phyloP scores from a whole-genome alignment of 1,284 basidiomycete genomes.

The Tausonia pullulans region DNA sequence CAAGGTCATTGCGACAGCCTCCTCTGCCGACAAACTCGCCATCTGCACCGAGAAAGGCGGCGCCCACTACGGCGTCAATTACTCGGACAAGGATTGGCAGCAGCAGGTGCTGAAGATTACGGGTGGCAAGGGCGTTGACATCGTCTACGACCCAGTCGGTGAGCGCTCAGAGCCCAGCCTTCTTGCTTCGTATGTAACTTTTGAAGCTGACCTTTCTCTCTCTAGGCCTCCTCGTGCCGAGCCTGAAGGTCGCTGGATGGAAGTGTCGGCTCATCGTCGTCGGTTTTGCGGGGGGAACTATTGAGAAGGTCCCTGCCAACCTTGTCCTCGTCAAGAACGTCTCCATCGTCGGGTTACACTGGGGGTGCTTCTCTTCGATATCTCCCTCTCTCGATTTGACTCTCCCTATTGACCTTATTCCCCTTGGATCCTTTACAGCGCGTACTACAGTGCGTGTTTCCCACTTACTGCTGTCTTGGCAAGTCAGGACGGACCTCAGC shows the following conservation, averaged over 20 bases:
- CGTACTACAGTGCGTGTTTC: constrained; percentile 7
- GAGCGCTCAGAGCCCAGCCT: constrained; percentile 24
- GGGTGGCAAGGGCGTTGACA: constrained; percentile 66
- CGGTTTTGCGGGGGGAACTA: constrained; percentile 76
- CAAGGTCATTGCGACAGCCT: constrained; percentile 39
- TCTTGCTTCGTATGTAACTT: too few relatives aligned
- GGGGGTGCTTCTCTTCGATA: constrained; percentile 38
- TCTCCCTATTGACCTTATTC: too few relatives aligned
- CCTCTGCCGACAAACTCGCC: constrained; percentile 33
- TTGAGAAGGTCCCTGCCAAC: constrained; percentile 87
- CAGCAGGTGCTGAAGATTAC: constrained; percentile 52
- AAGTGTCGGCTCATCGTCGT: constrained; percentile 84
- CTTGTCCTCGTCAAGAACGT: constrained; percentile 79
- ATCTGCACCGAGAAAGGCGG: constrained; percentile 34
- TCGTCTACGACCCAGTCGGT: constrained; percentile 84
- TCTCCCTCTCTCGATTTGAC: constrained; percentile 45
- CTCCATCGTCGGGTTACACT: constrained; percentile 66
- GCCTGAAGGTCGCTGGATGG: constrained; percentile 83
- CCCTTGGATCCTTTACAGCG: background rate
- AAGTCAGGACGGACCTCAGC: background rate
- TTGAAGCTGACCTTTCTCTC: background rate
- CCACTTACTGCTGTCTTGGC: background rate
- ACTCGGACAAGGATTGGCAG: constrained; percentile 36
- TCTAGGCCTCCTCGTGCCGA: constrained; percentile 26
- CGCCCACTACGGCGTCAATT: constrained; percentile 36